phyloP scores from a whole-genome alignment of 176 grass and related monocot species.

The Hsuehochloa calcarea region DNA sequence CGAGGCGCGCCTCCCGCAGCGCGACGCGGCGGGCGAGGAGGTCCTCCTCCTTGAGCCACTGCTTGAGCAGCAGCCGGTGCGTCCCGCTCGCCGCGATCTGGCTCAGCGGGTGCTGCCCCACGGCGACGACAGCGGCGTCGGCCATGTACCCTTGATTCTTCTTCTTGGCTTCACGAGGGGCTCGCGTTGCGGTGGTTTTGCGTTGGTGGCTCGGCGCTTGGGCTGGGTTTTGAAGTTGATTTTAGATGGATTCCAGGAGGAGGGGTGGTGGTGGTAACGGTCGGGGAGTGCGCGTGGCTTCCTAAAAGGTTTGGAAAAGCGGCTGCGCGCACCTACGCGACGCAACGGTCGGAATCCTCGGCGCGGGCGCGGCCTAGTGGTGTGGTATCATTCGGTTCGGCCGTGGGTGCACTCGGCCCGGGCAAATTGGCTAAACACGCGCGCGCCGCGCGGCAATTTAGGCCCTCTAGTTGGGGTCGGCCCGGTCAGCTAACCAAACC shows the following conservation, averaged over 20 bases:
- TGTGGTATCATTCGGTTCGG: too few species aligned
- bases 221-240: neutral
- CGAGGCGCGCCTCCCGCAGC: constrained; percentile 74
- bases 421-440: neutral
- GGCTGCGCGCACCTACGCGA: neutral
- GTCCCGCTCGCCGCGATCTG: constrained; percentile 69
- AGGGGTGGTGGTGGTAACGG: neutral
- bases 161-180: neutral
- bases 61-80: constrained; percentile 92
- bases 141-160: constrained; percentile 14
- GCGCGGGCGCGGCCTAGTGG: too few species aligned
- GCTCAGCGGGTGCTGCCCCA: constrained; percentile 58
- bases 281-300: neutral
- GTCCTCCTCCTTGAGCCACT: constrained; percentile 90
- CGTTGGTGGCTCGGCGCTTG: neutral
- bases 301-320: neutral
- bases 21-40: constrained; percentile 68
- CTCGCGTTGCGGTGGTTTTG: neutral
- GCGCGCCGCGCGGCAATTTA: neutral
- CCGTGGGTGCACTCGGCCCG: neutral
- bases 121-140: neutral
- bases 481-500: neutral
- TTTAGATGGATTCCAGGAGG: neutral
- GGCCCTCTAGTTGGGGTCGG: neutral
- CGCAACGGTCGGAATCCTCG: constrained; percentile 6